Evolutionary conservation across 176 grass and related monocot species (phyloP), one percentile per base, ranked within the genome.

Genomic region (bread wheat (Triticum aestivum)): DNA sequence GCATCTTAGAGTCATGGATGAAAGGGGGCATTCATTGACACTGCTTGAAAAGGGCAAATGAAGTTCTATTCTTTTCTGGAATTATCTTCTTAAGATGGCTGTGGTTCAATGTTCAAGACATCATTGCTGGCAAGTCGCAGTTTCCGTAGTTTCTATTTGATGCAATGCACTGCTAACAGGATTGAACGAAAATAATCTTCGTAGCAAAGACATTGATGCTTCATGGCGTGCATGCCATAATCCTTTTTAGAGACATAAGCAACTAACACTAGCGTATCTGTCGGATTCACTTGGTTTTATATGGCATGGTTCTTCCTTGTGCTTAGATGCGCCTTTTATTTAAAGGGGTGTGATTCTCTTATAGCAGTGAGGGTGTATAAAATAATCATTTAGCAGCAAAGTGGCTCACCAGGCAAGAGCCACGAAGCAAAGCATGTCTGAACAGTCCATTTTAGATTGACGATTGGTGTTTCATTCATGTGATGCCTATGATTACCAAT

Each of bases 381-480:
- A 83, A 56, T 9, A 83, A 54, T 26, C 63, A 66, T 62, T 52
- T 20, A 63, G 79, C 74, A 67, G 62, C 69, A 77, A 62, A 69
- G 65, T 78, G 74, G 13, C 35, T 41, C 62, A 39, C 81, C 34
- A 61, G 81, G 81, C 33, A 61, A 71, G 64, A 77, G 73, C 26
- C 73, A 77, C 26, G 41, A 61, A 68, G 78, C 51, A 82, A 23
- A 83, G 9, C 37, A 51, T 91, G 85, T 75, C 17, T 17, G 81
- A 26, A 69, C 85, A 76, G 2, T 30, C 49, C 49, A 62, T 68
- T 63, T 71, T 76, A 84, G 47, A 87, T 84, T 84, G 82, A 75
- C 62, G 79, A 62, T 81, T 85, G 81, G 2, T 81, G 77, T 81
- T 84, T 38, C 81, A 45, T 37, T 26, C 82, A 91, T 91, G 82